Conservation (phyloP, 2,329 filamentous ascomycete genomes). For the Chrysoporthe puriensis region DNA sequence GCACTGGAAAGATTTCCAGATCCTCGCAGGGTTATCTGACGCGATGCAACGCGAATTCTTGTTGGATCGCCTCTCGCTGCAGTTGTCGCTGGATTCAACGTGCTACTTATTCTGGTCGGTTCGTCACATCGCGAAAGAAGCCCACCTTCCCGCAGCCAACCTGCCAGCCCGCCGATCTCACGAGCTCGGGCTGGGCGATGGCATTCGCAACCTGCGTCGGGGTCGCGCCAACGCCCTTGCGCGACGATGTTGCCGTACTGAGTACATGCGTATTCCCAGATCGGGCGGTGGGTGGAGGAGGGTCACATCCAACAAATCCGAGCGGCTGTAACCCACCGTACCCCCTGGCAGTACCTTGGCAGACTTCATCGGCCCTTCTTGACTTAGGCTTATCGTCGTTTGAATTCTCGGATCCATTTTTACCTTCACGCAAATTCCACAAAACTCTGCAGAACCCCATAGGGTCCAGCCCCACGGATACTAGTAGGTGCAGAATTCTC, state of each 20-base stretch:
- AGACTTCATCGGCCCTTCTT: not conserved
- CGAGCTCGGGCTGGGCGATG: not conserved
- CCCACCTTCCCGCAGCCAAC: too few species aligned
- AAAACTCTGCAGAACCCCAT: not conserved
- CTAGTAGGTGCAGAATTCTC: not conserved
- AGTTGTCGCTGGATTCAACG: not conserved
- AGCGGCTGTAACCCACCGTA: not conserved
- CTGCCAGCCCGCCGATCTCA: not conserved
- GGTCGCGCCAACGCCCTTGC: not conserved
- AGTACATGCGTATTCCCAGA: not conserved
- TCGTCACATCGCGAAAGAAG: not conserved
- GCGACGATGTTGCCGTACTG: not conserved
- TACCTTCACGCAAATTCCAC: not conserved
- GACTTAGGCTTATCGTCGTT: constrained; percentile 11
- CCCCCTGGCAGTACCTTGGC: too few species aligned
- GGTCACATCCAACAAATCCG: not conserved
- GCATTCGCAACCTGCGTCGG: not conserved
- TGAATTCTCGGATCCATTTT: constrained; percentile 5
- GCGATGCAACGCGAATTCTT: not conserved
- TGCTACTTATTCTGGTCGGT: not conserved
- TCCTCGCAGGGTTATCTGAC: constrained; percentile 2
- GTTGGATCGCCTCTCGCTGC: not conserved
- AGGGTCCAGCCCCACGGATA: not conserved
- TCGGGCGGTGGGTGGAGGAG: not conserved
- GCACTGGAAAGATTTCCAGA: not conserved